Evolutionary conservation across 1,139 yeast genomes (phyloP).

Genomic region (Suhomyces kunorum): DNA sequence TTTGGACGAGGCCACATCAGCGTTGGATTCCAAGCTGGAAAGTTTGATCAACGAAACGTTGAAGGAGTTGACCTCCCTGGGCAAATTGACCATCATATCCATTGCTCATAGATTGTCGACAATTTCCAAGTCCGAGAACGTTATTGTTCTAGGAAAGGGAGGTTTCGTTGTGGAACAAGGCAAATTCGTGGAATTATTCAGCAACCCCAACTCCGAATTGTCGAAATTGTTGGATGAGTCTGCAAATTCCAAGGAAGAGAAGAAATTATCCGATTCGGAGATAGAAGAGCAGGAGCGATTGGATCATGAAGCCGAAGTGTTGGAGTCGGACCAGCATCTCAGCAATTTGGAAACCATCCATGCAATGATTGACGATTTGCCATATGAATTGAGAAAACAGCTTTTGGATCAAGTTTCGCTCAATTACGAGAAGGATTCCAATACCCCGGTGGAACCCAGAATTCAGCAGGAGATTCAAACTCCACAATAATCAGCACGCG

Average conservation of each 20-base stretch:
- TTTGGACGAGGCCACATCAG: conserved; percentile 80
- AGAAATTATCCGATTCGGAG: conserved; percentile 24
- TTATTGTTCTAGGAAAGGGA: conserved; percentile 55
- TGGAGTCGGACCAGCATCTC: conserved; percentile 25
- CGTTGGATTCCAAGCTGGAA: conserved; percentile 75
- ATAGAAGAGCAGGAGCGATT: conserved; percentile 26
- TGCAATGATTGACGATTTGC: conserved; percentile 41
- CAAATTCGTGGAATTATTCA: conserved; percentile 43
- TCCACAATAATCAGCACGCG: conserved; percentile 1
- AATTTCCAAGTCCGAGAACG: conserved; percentile 54
- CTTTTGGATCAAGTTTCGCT: conserved; percentile 33
- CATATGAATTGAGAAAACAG: conserved; percentile 34
- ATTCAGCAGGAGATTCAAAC: conserved; percentile 7
- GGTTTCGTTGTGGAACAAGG: conserved; percentile 49
- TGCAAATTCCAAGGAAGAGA: conserved; percentile 25
- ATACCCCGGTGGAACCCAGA: conserved; percentile 9
- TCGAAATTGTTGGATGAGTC: conserved; percentile 47
- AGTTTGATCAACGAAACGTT: conserved; percentile 62
- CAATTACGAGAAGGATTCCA: conserved; percentile 25
- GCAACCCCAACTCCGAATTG: conserved; percentile 45
- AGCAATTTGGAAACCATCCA: conserved; percentile 34
- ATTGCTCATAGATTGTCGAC: conserved; percentile 92
- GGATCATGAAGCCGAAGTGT: conserved; percentile 30
- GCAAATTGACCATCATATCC: conserved; percentile 82
- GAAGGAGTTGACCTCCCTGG: conserved; percentile 50